These are phyloP conservation scores for Eutrema yunnanense DNA, from an alignment of 345 rosid species.

Conservation along the genomic window DNA sequence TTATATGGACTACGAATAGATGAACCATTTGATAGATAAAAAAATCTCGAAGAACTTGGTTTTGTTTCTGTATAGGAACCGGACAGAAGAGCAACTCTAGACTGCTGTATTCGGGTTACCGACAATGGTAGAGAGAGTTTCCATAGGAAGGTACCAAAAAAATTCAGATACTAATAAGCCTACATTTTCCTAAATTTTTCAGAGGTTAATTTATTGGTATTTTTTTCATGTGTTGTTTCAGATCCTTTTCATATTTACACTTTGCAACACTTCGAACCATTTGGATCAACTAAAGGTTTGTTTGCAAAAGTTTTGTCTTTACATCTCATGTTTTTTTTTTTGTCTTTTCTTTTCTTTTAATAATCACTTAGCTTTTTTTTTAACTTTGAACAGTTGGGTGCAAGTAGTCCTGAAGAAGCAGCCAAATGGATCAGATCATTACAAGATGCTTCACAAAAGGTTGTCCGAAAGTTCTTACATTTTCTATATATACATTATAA, in stretches of 20 bases:
- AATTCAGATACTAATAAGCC: background rate
- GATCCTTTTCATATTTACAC: slow-evolving; percentile 83
- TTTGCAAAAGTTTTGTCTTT: background rate
- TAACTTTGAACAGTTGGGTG: slow-evolving; percentile 57
- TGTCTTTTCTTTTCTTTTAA: background rate
- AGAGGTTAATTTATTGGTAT: background rate
- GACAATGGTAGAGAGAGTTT: slow-evolving; percentile 93
- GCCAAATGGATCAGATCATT: slow-evolving; percentile 75
- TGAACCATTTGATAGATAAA: background rate
- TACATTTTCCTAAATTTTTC: background rate
- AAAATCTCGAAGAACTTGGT: background rate
- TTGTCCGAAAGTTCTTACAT: background rate
- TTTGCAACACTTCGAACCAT: slow-evolving; percentile 62
- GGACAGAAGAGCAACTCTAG: slow-evolving; percentile 60
- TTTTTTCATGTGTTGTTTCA: slow-evolving; percentile 36
- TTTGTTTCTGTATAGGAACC: slow-evolving; percentile 44
- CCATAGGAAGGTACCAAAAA: slow-evolving; percentile 56
- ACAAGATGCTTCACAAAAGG: slow-evolving; percentile 77
- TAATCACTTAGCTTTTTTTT: background rate
- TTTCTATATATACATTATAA: background rate
- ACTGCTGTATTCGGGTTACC: slow-evolving; percentile 67
- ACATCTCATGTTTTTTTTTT: background rate
- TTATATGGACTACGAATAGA: background rate
- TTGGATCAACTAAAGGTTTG: slow-evolving; percentile 77
- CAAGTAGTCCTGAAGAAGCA: slow-evolving; percentile 92